These are phyloP conservation scores for Agastache rugosa DNA, from an alignment of 257 asterid species.

Conservation along the genomic window DNA sequence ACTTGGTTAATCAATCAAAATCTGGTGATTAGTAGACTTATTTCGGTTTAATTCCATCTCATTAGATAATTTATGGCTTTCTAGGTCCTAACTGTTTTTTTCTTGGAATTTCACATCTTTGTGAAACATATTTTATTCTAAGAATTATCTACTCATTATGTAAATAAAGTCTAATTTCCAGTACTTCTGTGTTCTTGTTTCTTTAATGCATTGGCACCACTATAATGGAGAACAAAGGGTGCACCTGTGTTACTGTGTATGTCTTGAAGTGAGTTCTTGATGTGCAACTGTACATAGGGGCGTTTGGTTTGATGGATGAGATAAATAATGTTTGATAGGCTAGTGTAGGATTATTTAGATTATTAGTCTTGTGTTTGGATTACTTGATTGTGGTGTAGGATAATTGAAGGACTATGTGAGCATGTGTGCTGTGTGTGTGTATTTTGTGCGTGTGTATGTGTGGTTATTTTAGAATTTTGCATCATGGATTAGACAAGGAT, in stretches of 20 bases:
- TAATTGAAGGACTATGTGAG: too few species aligned
- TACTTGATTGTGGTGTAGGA: too few species aligned
- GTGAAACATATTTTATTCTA: neutral
- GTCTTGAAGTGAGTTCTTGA: too few species aligned
- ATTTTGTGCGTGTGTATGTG: too few species aligned
- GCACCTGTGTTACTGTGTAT: neutral
- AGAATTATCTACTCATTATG: neutral
- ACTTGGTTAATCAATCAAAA: conserved; percentile 6
- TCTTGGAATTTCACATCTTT: conserved; percentile 5
- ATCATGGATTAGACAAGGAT: too few species aligned
- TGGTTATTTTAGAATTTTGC: too few species aligned
- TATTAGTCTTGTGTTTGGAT: too few species aligned
- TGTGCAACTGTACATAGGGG: too few species aligned
- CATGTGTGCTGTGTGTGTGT: too few species aligned
- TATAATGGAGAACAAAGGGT: neutral
- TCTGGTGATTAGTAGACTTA: conserved; percentile 1
- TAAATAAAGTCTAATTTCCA: neutral
- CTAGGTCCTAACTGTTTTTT: conserved; percentile 11
- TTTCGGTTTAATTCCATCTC: neutral
- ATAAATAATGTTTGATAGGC: too few species aligned
- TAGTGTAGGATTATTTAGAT: too few species aligned
- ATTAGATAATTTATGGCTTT: conserved; percentile 1
- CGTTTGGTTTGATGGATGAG: too few species aligned
- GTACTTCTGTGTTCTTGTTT: neutral
- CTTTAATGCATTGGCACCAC: conserved; percentile 2